Evolutionary conservation across 106 monocot species (phyloP).

Genomic region (Dendrobium officinale): DNA sequence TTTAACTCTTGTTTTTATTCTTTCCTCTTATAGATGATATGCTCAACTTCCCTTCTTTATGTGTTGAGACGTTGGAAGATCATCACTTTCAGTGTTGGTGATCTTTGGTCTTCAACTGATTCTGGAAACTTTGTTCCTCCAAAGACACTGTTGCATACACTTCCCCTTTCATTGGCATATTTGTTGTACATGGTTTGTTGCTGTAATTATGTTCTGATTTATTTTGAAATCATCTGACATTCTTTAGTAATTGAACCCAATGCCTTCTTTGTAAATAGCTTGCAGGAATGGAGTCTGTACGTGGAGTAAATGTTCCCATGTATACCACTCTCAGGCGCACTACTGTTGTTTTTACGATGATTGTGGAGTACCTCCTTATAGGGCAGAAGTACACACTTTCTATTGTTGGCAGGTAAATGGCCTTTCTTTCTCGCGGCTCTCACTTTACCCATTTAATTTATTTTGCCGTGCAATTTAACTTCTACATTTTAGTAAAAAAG

Average conservation of each 20-base stretch:
- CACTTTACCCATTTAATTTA: background rate
- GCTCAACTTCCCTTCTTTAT: constrained; percentile 69
- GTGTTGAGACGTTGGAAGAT: constrained; percentile 62
- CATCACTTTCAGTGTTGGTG: constrained; percentile 67
- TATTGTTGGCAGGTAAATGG: constrained; percentile 71
- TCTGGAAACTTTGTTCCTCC: constrained; percentile 56
- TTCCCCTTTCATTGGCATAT: constrained; percentile 84
- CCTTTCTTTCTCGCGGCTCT: background rate
- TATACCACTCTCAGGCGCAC: constrained; percentile 96
- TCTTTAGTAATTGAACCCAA: background rate
- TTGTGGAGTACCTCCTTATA: constrained; percentile 74
- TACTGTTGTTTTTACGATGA: constrained; percentile 96
- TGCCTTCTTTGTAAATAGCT: constrained; percentile 37
- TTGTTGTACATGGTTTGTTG: constrained; percentile 85
- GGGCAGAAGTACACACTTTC: constrained; percentile 62
- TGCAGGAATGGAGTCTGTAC: constrained; percentile 95
- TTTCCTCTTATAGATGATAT: constrained; percentile 64
- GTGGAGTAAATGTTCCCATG: constrained; percentile 99
- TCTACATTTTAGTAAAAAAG: background rate
- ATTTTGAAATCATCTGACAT: background rate
- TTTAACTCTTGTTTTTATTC: background rate
- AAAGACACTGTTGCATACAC: constrained; percentile 55
- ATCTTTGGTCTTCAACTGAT: constrained; percentile 46
- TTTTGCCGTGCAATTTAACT: background rate
- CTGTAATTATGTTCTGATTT: background rate